phyloP scores from a whole-genome alignment of 306 rosid species.

The Prunus campanulata region DNA sequence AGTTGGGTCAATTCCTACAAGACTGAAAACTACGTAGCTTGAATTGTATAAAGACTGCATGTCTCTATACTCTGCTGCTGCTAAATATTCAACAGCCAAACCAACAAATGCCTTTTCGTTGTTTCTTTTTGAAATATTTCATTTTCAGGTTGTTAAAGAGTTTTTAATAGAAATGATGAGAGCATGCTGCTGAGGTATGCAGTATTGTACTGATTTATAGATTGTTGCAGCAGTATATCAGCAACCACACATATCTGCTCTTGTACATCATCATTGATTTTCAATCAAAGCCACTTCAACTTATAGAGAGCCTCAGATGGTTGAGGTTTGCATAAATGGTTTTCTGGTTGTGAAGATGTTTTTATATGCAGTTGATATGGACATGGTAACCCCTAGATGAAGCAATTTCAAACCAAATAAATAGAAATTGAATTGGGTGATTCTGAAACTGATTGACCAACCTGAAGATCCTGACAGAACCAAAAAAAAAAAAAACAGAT shows the following conservation, averaged over 20 bases:
- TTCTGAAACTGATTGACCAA: background rate
- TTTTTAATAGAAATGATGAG: background rate
- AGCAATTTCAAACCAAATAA: background rate
- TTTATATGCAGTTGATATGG: background rate
- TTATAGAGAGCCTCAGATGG: background rate
- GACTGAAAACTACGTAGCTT: background rate
- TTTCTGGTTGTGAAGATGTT: background rate
- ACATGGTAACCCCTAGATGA: background rate
- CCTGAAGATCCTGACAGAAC: background rate
- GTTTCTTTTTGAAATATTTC: background rate
- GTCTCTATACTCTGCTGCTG: background rate
- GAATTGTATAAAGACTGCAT: background rate
- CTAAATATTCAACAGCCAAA: background rate
- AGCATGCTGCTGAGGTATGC: background rate
- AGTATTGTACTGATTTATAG: background rate
- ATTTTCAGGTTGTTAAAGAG: constrained; percentile 2
- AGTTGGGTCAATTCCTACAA: background rate
- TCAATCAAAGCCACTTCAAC: background rate
- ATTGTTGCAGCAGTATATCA: background rate
- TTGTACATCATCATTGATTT: background rate
- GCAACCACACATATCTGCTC: background rate
- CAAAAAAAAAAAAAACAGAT: background rate
- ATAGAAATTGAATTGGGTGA: background rate
- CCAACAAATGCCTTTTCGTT: background rate
- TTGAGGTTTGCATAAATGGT: too few species aligned